Evolutionary conservation across 352 stramenopile genomes (phyloP).

Genomic region (Phytophthora pinifolia): DNA sequence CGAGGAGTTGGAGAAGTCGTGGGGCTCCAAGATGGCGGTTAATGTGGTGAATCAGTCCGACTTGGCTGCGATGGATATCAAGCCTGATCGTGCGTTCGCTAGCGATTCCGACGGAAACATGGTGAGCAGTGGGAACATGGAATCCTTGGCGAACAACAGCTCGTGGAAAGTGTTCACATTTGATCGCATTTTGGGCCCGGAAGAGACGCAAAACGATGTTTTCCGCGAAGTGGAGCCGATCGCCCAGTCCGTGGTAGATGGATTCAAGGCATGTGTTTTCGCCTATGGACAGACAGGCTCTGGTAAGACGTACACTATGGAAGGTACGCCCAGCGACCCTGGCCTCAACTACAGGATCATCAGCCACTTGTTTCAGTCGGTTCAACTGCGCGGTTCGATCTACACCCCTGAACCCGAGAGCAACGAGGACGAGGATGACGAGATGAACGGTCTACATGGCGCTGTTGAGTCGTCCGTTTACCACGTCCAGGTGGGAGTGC

Average conservation of each 20-base stretch:
- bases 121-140: slow-evolving; percentile 29
- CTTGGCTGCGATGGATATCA: slow-evolving; percentile 76
- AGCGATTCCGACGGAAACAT: slow-evolving; percentile 32
- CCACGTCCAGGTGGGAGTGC: slow-evolving; percentile 89
- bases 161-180: slow-evolving; percentile 97
- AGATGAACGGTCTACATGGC: slow-evolving; percentile 28
- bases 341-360: slow-evolving; percentile 82
- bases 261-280: slow-evolving; percentile 99
- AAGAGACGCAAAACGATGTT: slow-evolving; percentile 93
- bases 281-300: slow-evolving; percentile 97
- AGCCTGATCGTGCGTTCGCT: slow-evolving; percentile 55
- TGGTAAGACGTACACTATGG: slow-evolving; percentile 99
- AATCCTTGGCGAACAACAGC: slow-evolving; percentile 45
- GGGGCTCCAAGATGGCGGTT: slow-evolving; percentile 58
- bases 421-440: slow-evolving; percentile 29
- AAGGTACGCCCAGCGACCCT: slow-evolving; percentile 86
- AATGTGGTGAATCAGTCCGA: slow-evolving; percentile 86
- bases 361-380: slow-evolving; percentile 85
- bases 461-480: slow-evolving; percentile 42
- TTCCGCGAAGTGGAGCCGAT: slow-evolving; percentile 97
- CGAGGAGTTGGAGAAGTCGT: slow-evolving; percentile 64
- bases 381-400: slow-evolving; percentile 68
- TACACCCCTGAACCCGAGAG: slow-evolving; percentile 36
- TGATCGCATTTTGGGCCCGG: slow-evolving; percentile 95
- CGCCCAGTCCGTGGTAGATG: slow-evolving; percentile 96